These are phyloP conservation scores for Auricularia cornea DNA, from an alignment of 768 basidiomycete genomes.

Conservation along the genomic window DNA sequence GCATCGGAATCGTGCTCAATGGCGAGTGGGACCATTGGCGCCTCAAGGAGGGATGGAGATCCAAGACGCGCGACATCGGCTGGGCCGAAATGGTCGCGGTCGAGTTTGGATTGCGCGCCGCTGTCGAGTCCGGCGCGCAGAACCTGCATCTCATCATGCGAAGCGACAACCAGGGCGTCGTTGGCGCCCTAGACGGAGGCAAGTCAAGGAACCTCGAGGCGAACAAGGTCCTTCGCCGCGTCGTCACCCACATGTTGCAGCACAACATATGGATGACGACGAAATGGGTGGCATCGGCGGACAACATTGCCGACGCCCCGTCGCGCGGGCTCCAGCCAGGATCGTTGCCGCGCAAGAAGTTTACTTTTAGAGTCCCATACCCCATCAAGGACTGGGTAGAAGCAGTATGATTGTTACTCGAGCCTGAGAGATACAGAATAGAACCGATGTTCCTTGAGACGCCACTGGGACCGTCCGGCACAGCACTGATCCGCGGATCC, in stretches of 20 bases:
- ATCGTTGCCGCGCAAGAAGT: background rate
- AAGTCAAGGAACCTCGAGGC: slow-evolving; percentile 18
- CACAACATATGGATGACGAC: slow-evolving; percentile 9
- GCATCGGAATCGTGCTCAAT: background rate
- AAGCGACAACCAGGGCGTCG: slow-evolving; percentile 30
- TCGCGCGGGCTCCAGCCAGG: slow-evolving; percentile 16
- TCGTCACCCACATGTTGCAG: slow-evolving; percentile 15
- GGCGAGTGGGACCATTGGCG: background rate
- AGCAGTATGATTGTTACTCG: too few relatives aligned
- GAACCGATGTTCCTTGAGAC: too few relatives aligned
- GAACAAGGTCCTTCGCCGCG: slow-evolving; percentile 22
- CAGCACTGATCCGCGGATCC: too few relatives aligned
- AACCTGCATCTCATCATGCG: slow-evolving; percentile 12
- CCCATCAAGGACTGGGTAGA: background rate
- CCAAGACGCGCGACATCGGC: background rate
- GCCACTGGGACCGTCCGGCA: too few relatives aligned
- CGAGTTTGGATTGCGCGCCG: background rate
- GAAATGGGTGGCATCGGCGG: slow-evolving; percentile 13
- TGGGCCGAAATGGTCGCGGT: background rate
- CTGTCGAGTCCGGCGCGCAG: background rate
- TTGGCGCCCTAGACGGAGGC: slow-evolving; percentile 22
- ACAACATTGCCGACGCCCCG: slow-evolving; percentile 26
- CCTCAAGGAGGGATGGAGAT: slow-evolving; percentile 20
- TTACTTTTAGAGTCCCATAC: background rate
- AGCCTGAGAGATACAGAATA: too few relatives aligned